Evolutionary conservation across 2,329 filamentous ascomycete species (phyloP), one percentile per base, ranked within the genome.

Genomic region (Pleurostoma richardsiae): DNA sequence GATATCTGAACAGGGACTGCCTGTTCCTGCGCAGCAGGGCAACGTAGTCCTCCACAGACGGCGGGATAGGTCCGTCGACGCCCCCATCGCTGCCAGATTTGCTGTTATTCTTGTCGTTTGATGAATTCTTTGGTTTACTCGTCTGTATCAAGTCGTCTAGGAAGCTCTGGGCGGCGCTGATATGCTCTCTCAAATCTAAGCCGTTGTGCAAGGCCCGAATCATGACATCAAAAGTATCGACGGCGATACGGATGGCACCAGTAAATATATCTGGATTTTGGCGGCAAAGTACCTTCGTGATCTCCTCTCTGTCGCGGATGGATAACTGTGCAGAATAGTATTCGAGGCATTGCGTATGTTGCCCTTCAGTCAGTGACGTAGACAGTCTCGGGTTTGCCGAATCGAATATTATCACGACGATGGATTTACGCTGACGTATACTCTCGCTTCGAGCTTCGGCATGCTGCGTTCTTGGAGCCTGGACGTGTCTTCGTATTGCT

Each of bases 201-300:
- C 79, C 77, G 45, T 86, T 78, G 60, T 92, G 88, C 5, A 91
- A 71, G 3, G 74, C 69, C 27, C 87, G 76, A 47, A 94, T 88
- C 49, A 90, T 81, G 0, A 86, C 86, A 44, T 90, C 87, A 54
- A 87, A 88, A 2, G 84, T 83, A 1, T 75, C 70, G 5, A 90
- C 77, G 0, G 74, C 64, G 48, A 89, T 84, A 30, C 79, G 76
- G 42, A 91, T 68, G 1, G 80, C 74, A 6, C 80, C 75, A 0
- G 88, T 91, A n/a, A 90, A 72, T 7, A 86, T 72, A 55, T 92
- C 88, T 0, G 88, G 88, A 28, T 74, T 79, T 41, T 80, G 74
- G 10, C 79, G 78, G 63, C 88, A 92, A 10, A 90, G 66, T 0
- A 82, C 77, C 10, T 75, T 73, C 10, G 80, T 79, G 42, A 92